phyloP scores from a whole-genome alignment of 306 rosid genomes.

The Dryas alaskensis region DNA sequence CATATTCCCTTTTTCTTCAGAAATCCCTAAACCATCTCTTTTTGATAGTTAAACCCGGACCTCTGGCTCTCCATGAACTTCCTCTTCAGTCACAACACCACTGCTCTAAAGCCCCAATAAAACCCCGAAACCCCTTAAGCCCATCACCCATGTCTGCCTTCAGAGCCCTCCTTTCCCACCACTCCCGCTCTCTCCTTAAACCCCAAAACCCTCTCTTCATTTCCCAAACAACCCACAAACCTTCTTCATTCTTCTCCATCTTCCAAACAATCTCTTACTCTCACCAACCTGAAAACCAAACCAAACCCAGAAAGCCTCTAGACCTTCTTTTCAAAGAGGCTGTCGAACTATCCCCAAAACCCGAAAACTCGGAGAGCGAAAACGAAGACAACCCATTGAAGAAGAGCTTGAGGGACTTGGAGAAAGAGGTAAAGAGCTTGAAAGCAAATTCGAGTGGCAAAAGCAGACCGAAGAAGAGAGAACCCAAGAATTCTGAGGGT shows the following conservation, averaged over 20 bases:
- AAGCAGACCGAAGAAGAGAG: conserved; percentile 9
- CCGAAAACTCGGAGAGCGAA: conserved; percentile 11
- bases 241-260: conserved; percentile 23
- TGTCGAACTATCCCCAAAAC: conserved; percentile 24
- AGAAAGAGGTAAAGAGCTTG: conserved; percentile 31
- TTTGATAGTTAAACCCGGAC: too few species aligned
- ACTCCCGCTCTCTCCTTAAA: background rate
- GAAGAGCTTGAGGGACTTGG: conserved; percentile 31
- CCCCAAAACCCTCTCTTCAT: conserved; percentile 29
- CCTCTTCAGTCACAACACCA: too few species aligned
- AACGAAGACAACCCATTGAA: conserved; percentile 25
- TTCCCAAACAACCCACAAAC: conserved; percentile 25
- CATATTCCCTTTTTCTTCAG: too few species aligned
- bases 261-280: conserved; percentile 24
- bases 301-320: conserved; percentile 33
- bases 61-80: too few species aligned
- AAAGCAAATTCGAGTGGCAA: conserved; percentile 12
- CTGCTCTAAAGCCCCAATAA: background rate
- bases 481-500: conserved; percentile 6
- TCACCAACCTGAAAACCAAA: conserved; percentile 10
- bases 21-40: too few species aligned
- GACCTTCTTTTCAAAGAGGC: conserved; percentile 44
- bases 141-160: background rate
- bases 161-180: conserved; percentile 8
- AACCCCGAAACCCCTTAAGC: background rate